Evolutionary conservation across 1,284 basidiomycete genomes (phyloP).

Genomic region (Rhodotorula sp.): DNA sequence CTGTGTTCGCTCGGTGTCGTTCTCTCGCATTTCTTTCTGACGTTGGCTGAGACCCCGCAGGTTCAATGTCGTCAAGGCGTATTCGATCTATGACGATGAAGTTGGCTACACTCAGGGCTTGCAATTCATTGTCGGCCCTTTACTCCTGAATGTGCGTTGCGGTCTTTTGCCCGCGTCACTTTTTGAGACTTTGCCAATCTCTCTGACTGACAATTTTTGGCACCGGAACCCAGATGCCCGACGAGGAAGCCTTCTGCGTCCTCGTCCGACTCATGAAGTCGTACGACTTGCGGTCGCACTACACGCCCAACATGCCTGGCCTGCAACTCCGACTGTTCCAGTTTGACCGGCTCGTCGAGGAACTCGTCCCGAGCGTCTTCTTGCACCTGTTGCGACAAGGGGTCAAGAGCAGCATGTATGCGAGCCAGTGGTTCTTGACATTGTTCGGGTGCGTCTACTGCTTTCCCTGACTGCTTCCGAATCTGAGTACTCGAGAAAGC

Average conservation of each 20-base stretch:
- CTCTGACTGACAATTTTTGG: not conserved
- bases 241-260: constrained; percentile 95
- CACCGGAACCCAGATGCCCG: constrained; percentile 78
- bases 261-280: constrained; percentile 97
- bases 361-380: constrained; percentile 83
- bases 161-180: not conserved
- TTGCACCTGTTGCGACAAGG: constrained; percentile 89
- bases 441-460: constrained; percentile 70
- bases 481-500: not conserved
- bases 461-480: constrained; percentile 27
- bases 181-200: not conserved
- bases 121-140: constrained; percentile 89
- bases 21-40: not conserved
- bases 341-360: constrained; percentile 93
- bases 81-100: constrained; percentile 90
- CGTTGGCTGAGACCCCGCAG: not conserved
- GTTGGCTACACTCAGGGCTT: constrained; percentile 97
- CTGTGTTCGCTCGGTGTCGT: not conserved
- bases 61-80: constrained; percentile 96
- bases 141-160: constrained; percentile 78
- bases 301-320: constrained; percentile 96
- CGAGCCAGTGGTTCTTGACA: constrained; percentile 95
- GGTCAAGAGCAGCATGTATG: constrained; percentile 87
- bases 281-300: constrained; percentile 93
- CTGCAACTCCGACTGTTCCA: constrained; percentile 82